Conservation (phyloP, 31 red algal genomes). For the Endocladia muricata region DNA sequence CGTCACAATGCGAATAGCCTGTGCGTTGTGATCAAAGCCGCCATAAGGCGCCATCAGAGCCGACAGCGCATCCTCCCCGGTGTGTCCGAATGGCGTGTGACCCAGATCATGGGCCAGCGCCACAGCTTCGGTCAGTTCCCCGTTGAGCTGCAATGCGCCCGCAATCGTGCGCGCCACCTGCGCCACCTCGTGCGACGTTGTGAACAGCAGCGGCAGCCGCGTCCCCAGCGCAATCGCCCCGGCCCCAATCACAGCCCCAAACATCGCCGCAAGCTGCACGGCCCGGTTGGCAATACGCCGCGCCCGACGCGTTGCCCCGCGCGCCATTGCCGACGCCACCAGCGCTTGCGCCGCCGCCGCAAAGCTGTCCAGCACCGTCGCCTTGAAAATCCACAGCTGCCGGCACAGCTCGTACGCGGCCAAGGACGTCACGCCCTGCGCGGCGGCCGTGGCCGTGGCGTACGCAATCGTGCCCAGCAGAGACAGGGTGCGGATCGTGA, state of each 20-base stretch:
- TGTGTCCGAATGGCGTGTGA: constrained; percentile 15
- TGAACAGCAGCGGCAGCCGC: constrained; percentile 42
- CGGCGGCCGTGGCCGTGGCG: constrained; percentile 45
- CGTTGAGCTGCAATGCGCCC: constrained; percentile 57
- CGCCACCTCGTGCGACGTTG: constrained; percentile 3
- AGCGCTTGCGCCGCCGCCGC: constrained; percentile 64
- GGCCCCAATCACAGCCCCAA: constrained; percentile 15
- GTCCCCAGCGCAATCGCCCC: constrained; percentile 18
- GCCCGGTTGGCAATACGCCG: constrained; percentile 38
- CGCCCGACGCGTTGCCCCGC: constrained; percentile 1
- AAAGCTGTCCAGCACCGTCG: constrained; percentile 53
- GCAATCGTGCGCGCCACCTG: constrained; percentile 14
- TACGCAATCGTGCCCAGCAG: constrained; percentile 36
- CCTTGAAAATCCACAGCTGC: constrained; percentile 60
- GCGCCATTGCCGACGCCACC: constrained; percentile 49
- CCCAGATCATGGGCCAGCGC: constrained; percentile 14
- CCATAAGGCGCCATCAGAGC: neutral
- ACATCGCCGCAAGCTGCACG: constrained; percentile 1
- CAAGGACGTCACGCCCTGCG: constrained; percentile 27
- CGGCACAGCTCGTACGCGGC: constrained; percentile 62
- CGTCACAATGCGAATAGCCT: constrained; percentile 1
- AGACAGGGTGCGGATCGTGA: constrained; percentile 55
- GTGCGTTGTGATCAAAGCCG: constrained; percentile 15
- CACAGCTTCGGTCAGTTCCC: constrained; percentile 7
- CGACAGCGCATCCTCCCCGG: neutral